These are phyloP conservation scores for Waitea zeae DNA, from an alignment of 1,284 basidiomycete species.

Conservation along the genomic window DNA sequence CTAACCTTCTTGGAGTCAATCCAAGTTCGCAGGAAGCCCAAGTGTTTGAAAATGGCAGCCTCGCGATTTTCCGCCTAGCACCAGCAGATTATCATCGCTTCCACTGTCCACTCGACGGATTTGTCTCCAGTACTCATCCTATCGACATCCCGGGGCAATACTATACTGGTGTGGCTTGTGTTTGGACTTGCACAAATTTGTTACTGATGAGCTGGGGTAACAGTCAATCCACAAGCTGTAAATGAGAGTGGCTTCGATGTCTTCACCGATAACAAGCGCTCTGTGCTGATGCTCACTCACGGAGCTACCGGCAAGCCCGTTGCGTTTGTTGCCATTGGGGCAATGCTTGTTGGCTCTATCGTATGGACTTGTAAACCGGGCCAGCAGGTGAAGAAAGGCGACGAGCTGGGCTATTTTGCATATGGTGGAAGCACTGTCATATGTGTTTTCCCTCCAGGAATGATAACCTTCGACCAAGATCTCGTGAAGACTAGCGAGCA, in stretches of 20 bases:
- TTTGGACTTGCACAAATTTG: not conserved
- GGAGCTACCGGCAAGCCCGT: conserved; percentile 23
- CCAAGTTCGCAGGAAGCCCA: conserved; percentile 21
- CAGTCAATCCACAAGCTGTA: conserved; percentile 72
- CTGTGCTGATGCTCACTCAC: conserved; percentile 35
- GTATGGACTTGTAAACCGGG: conserved; percentile 14
- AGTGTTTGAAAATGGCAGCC: conserved; percentile 25
- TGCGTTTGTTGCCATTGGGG: conserved; percentile 46
- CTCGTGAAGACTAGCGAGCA: conserved; percentile 37
- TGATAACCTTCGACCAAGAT: conserved; percentile 53
- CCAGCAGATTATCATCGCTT: conserved; percentile 80
- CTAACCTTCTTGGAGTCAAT: conserved; percentile 31
- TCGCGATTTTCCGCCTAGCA: conserved; percentile 62
- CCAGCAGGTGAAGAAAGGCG: conserved; percentile 25
- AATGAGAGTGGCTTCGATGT: conserved; percentile 57
- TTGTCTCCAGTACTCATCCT: conserved; percentile 20
- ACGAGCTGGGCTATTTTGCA: conserved; percentile 47
- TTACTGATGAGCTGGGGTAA: conserved; percentile 5
- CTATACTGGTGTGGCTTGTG: conserved; percentile 29
- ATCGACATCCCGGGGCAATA: conserved; percentile 36
- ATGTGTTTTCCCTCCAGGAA: conserved; percentile 40
- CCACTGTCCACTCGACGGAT: conserved; percentile 59
- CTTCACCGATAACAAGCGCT: conserved; percentile 54
- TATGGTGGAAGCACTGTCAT: conserved; percentile 60
- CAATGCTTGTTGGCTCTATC: conserved; percentile 31